These are phyloP conservation scores for Pharnaceum exiguum DNA, from an alignment of 148 eudicot species.

Conservation along the genomic window DNA sequence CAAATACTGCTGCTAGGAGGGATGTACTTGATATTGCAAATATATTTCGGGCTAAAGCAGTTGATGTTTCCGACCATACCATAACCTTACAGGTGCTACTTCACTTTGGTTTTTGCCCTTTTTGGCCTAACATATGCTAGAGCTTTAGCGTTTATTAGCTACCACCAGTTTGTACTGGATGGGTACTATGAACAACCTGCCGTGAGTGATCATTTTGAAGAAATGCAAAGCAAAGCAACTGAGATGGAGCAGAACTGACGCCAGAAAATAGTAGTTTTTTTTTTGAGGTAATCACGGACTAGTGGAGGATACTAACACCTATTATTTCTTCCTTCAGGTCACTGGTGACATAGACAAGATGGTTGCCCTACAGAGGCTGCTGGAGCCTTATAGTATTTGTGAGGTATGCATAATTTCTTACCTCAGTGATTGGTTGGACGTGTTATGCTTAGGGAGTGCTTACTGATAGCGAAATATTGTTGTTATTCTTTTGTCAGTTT, in stretches of 20 bases:
- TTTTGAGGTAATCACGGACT: neutral
- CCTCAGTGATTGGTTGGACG: neutral
- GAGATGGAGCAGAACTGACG: neutral
- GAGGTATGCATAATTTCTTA: slow-evolving; percentile 57
- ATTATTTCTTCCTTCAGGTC: slow-evolving; percentile 36
- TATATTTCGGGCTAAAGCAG: slow-evolving; percentile 90
- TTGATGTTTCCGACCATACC: slow-evolving; percentile 97
- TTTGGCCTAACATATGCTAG: too few relatives aligned
- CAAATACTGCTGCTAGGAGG: slow-evolving; percentile 71
- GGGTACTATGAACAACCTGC: too few relatives aligned
- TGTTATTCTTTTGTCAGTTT: neutral
- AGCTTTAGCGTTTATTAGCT: too few relatives aligned
- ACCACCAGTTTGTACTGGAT: too few relatives aligned
- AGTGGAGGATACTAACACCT: neutral
- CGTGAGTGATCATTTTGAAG: neutral
- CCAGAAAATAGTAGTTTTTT: neutral
- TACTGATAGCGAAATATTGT: too few relatives aligned
- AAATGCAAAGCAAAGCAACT: neutral
- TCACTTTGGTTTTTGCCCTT: neutral
- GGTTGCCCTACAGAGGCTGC: slow-evolving; percentile 80
- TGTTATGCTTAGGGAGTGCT: neutral
- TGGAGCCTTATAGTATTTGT: slow-evolving; percentile 92
- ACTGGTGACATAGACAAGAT: slow-evolving; percentile 82
- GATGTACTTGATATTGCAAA: slow-evolving; percentile 90
- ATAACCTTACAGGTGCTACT: slow-evolving; percentile 70